Conservation (phyloP, 805 yeast species). For the Pichia insulana region DNA sequence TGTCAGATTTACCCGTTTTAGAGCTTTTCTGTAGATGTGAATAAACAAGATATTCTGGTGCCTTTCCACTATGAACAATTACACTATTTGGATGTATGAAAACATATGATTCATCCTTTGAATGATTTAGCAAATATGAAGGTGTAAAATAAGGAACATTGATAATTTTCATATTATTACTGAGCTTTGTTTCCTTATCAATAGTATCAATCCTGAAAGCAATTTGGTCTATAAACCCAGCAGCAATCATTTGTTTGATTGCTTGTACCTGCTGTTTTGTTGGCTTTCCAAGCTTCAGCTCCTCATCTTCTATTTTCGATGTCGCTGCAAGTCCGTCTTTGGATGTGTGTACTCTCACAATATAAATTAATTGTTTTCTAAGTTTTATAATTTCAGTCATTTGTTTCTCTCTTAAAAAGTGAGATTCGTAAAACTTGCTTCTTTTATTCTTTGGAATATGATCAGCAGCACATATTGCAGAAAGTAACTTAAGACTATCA, state of each 20-base stretch:
- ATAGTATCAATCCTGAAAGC: slow-evolving; percentile 75
- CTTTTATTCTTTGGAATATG: slow-evolving; percentile 50
- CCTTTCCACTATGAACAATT: slow-evolving; percentile 46
- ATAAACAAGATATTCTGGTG: slow-evolving; percentile 71
- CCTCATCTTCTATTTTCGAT: slow-evolving; percentile 30
- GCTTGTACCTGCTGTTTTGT: slow-evolving; percentile 60
- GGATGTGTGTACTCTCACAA: slow-evolving; percentile 59
- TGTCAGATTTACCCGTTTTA: slow-evolving; percentile 32
- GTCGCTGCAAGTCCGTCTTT: slow-evolving; percentile 50
- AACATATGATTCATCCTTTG: slow-evolving; percentile 43
- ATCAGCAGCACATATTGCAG: slow-evolving; percentile 83
- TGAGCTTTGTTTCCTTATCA: slow-evolving; percentile 50
- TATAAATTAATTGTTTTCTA: slow-evolving; percentile 67
- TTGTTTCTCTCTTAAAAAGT: slow-evolving; percentile 67
- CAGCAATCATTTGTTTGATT: slow-evolving; percentile 82
- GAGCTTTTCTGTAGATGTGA: slow-evolving; percentile 53
- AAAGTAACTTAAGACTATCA: slow-evolving; percentile 66
- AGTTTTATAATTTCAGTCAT: slow-evolving; percentile 82
- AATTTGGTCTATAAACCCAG: slow-evolving; percentile 88
- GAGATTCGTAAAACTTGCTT: slow-evolving; percentile 40
- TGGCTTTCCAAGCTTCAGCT: slow-evolving; percentile 58
- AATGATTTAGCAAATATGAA: slow-evolving; percentile 29
- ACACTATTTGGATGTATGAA: slow-evolving; percentile 78
- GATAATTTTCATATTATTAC: slow-evolving; percentile 49
- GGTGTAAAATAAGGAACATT: slow-evolving; percentile 61